A percentile compares a stretch with the other conserved stretches of the same genome.
These are phyloP conservation scores for Boletus vinaceobasis DNA, from an alignment of 768 basidiomycete species.

Conservation along the genomic window DNA sequence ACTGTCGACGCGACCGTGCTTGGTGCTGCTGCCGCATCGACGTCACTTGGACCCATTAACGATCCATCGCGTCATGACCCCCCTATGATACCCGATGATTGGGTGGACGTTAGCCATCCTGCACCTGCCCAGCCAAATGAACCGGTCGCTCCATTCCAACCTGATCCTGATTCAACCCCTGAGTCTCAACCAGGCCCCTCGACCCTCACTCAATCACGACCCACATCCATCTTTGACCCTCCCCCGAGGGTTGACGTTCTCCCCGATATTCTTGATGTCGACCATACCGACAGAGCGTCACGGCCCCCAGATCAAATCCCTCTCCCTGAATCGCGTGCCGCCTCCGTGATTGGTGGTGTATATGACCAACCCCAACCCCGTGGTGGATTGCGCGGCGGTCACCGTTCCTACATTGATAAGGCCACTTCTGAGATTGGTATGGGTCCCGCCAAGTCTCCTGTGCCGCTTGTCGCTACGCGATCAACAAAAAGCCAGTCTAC, in stretches of 20 bases:
- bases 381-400: conserved; percentile 7
- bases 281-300: background rate
- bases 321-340: conserved; percentile 30
- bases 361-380: conserved; percentile 23
- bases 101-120: conserved; percentile 24
- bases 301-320: conserved; percentile 20
- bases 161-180: conserved; percentile 4
- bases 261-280: conserved; percentile 19
- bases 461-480: conserved; percentile 1
- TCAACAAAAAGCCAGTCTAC: background rate
- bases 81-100: conserved; percentile 27
- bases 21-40: background rate
- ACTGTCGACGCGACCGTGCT: background rate
- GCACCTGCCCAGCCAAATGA: conserved; percentile 3
- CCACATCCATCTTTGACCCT: conserved; percentile 10
- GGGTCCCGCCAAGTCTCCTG: conserved; percentile 5
- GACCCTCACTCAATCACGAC: conserved; percentile 7
- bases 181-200: conserved; percentile 1
- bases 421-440: conserved; percentile 25
- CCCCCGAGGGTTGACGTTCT: conserved; percentile 11
- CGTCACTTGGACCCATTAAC: conserved; percentile 1
- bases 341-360: conserved; percentile 27
- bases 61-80: conserved; percentile 19
- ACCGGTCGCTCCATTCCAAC: conserved; percentile 1
- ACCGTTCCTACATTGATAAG: conserved; percentile 14